These are phyloP conservation scores for Diaporthe australafricana DNA, from an alignment of 2,329 filamentous ascomycete species.

Conservation along the genomic window DNA sequence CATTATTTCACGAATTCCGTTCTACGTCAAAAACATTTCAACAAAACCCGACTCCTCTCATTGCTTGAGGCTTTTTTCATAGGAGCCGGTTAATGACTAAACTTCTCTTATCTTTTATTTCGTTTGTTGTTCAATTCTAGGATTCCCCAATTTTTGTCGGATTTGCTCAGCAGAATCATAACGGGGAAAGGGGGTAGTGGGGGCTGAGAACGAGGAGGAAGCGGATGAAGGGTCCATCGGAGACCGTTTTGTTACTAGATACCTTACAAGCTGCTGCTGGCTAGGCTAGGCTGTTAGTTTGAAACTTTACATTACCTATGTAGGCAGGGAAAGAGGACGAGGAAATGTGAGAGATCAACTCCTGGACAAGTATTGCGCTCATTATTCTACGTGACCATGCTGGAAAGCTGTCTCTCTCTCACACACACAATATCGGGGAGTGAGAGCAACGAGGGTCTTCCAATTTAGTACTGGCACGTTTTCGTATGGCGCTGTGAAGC, in stretches of 20 bases:
- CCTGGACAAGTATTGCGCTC: neutral
- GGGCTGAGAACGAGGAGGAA: neutral
- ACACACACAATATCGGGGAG: neutral
- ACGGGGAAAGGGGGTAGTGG: neutral
- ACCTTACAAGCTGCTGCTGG: constrained; percentile 35
- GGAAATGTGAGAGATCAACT: constrained; percentile 24
- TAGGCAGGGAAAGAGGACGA: constrained; percentile 1
- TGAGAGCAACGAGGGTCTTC: neutral
- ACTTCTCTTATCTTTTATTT: constrained; percentile 16
- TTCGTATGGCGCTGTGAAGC: neutral
- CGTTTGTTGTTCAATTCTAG: constrained; percentile 34
- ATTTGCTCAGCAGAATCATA: constrained; percentile 13
- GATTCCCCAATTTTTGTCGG: constrained; percentile 35
- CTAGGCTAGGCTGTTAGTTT: constrained; percentile 26
- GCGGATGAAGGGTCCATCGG: neutral
- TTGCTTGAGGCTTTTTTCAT: constrained; percentile 32
- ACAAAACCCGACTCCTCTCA: constrained; percentile 11
- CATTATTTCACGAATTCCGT: constrained; percentile 32
- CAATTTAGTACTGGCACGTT: too few relatives aligned
- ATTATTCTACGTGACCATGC: neutral
- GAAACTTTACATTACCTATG: constrained; percentile 23
- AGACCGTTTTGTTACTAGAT: constrained; percentile 29
- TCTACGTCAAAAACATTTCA: constrained; percentile 9
- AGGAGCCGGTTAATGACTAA: constrained; percentile 31
- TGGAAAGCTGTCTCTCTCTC: neutral